Percentiles rank a stretch among this genome's conserved stretches.
Evolutionary conservation across 306 rosid genomes (phyloP).

Genomic region (Lathyrus tuberosus): DNA sequence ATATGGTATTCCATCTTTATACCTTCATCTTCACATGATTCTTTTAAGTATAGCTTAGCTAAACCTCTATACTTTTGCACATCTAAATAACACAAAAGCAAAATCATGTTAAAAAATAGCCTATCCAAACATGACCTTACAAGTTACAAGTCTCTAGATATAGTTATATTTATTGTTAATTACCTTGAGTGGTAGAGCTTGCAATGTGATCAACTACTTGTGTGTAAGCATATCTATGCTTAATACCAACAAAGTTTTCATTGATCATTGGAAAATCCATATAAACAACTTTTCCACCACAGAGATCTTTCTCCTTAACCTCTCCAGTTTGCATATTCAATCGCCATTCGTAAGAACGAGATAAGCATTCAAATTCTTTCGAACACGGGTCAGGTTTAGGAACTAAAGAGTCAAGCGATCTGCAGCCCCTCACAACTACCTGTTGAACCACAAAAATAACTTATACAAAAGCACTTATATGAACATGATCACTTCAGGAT

Average conservation of each 20-base stretch:
- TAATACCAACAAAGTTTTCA: constrained; percentile 48
- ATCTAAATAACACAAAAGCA: constrained; percentile 34
- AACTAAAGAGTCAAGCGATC: constrained; percentile 63
- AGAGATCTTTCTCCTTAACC: constrained; percentile 54
- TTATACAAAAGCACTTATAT: too few relatives aligned
- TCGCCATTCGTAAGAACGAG: constrained; percentile 67
- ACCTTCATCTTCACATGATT: constrained; percentile 36
- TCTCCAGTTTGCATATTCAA: constrained; percentile 61
- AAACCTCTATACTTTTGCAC: constrained; percentile 59
- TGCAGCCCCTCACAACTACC: constrained; percentile 81
- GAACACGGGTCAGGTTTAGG: constrained; percentile 53
- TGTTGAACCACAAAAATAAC: constrained; percentile 28
- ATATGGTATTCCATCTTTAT: constrained; percentile 60
- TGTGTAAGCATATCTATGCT: constrained; percentile 58
- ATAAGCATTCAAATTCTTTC: constrained; percentile 42
- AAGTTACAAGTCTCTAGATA: too few relatives aligned
- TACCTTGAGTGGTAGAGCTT: constrained; percentile 49
- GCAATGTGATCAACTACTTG: constrained; percentile 57
- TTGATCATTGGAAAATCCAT: constrained; percentile 82
- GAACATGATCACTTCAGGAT: background rate
- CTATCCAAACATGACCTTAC: too few relatives aligned
- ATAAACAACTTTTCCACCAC: constrained; percentile 23
- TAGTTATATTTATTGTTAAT: constrained; percentile 31
- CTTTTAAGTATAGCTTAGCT: constrained; percentile 63
- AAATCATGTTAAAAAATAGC: background rate